Conservation (phyloP, 352 stramenopile genomes). For the Globisporangium abappressorium region DNA sequence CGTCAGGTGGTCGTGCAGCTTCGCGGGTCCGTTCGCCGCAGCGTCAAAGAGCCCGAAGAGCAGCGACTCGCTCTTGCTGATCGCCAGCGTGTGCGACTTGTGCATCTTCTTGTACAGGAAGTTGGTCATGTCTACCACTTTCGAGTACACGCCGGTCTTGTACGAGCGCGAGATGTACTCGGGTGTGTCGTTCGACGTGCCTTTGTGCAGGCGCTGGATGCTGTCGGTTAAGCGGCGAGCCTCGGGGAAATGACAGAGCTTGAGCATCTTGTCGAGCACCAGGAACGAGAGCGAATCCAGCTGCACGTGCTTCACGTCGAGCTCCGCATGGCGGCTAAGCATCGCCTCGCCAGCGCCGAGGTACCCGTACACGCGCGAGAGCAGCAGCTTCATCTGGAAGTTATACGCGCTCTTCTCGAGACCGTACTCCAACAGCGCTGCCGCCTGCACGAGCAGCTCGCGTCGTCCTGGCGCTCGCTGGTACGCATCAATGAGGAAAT, state of each 20-base stretch:
- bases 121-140: constrained; percentile 78
- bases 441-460: constrained; percentile 49
- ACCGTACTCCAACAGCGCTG: constrained; percentile 65
- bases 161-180: constrained; percentile 82
- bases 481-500: constrained; percentile 71
- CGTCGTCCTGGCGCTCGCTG: constrained; percentile 34
- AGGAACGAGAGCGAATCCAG: constrained; percentile 83
- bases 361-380: constrained; percentile 76
- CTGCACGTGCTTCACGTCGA: constrained; percentile 87
- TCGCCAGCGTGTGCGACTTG: constrained; percentile 70
- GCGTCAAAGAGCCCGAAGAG: constrained; percentile 59
- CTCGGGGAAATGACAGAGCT: constrained; percentile 57
- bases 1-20: constrained; percentile 47
- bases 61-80: constrained; percentile 53
- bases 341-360: constrained; percentile 65
- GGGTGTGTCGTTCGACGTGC: constrained; percentile 60
- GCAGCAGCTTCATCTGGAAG: constrained; percentile 89
- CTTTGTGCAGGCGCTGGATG: constrained; percentile 53
- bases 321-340: constrained; percentile 59
- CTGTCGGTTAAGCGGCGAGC: constrained; percentile 44
- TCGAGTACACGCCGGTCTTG: constrained; percentile 80
- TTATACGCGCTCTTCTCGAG: constrained; percentile 85
- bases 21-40: constrained; percentile 31
- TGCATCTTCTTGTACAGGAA: constrained; percentile 78
- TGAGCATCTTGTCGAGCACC: constrained; percentile 76